Evolutionary conservation across 768 basidiomycete species (phyloP).

Genomic region (Dioszegia aurantiaca): DNA sequence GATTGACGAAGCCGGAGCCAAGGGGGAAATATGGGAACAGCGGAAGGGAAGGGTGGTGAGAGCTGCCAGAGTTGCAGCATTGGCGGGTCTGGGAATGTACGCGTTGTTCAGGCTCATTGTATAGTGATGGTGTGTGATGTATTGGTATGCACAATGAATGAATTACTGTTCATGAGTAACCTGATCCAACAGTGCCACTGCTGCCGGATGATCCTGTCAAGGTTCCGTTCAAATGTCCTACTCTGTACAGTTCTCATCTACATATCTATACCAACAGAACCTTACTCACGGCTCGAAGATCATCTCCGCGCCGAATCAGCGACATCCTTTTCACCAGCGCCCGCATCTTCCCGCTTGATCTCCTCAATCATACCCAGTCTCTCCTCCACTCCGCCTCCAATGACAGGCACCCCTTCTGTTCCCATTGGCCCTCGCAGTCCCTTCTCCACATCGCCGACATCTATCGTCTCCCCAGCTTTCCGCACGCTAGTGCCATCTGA

Average conservation of each 20-base stretch:
- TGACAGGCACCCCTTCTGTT: conserved; percentile 7
- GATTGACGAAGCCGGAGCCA: conserved; percentile 51
- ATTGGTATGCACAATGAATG: too few relatives aligned
- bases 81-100: conserved; percentile 2
- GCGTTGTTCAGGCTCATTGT: conserved; percentile 3
- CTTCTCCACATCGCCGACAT: conserved; percentile 10
- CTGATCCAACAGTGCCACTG: too few relatives aligned
- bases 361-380: neutral
- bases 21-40: conserved; percentile 35
- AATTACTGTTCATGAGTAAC: too few relatives aligned
- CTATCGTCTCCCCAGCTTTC: neutral
- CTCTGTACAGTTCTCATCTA: too few relatives aligned
- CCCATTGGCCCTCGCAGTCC: conserved; percentile 5
- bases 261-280: neutral
- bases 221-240: too few relatives aligned
- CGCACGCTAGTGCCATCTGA: neutral
- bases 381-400: conserved; percentile 5
- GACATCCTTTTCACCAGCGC: neutral
- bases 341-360: neutral
- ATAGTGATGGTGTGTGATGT: too few relatives aligned
- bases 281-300: neutral
- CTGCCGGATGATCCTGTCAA: too few relatives aligned
- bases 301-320: neutral
- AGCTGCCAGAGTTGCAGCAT: neutral
- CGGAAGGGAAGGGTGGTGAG: conserved; percentile 12